Evolutionary conservation across 257 asterid species (phyloP).

Genomic region (Vinca minor): DNA sequence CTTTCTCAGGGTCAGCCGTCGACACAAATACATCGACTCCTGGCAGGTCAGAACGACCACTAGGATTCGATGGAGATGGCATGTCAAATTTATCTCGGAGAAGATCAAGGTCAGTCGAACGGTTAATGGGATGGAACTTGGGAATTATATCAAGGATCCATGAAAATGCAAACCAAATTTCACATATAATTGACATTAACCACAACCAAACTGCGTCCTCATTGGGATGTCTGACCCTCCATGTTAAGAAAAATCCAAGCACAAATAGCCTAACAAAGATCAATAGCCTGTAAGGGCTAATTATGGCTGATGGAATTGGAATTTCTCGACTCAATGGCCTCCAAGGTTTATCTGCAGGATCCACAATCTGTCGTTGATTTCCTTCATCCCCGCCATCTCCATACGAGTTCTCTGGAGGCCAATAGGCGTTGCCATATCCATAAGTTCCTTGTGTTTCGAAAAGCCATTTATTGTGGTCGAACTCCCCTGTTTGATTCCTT

Average conservation of each 20-base stretch:
- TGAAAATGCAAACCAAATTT: conserved; percentile 36
- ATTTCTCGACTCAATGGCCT: conserved; percentile 64
- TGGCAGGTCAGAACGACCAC: conserved; percentile 32
- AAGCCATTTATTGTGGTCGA: conserved; percentile 77
- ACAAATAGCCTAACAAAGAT: conserved; percentile 27
- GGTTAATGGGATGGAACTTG: conserved; percentile 26
- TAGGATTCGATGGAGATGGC: conserved; percentile 29
- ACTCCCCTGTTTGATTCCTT: conserved; percentile 72
- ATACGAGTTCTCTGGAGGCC: conserved; percentile 61
- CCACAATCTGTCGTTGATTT: conserved; percentile 29
- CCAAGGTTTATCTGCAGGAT: conserved; percentile 71
- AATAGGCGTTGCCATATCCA: conserved; percentile 77
- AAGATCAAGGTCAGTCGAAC: conserved; percentile 28
- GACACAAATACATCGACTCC: conserved; percentile 36
- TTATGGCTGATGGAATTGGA: conserved; percentile 48
- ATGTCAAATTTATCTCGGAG: conserved; percentile 30
- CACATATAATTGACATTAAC: conserved; percentile 33
- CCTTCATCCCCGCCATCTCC: conserved; percentile 52
- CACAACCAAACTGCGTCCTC: conserved; percentile 31
- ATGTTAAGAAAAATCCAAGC: conserved; percentile 23
- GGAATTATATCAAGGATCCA: conserved; percentile 37
- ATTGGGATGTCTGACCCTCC: conserved; percentile 34
- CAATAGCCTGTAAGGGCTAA: conserved; percentile 67
- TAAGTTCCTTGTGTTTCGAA: conserved; percentile 82
- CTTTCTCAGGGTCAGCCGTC: conserved; percentile 40